phyloP scores from a whole-genome alignment of 108 stramenopile genomes.

The Cyclotella cryptica region DNA sequence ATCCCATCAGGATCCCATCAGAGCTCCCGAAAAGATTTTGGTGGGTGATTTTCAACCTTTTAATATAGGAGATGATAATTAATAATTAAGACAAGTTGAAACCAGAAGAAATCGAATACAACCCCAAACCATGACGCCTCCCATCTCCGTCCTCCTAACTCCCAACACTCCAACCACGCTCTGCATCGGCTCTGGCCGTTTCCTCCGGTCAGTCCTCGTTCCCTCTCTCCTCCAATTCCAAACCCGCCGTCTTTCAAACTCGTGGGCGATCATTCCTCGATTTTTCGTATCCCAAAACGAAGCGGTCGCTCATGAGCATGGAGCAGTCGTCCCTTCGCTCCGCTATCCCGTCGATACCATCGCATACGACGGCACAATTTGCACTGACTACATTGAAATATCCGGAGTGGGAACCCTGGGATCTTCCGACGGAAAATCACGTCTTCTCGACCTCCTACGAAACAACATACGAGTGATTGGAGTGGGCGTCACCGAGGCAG shows the following conservation, averaged over 20 bases:
- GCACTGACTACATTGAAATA: constrained; percentile 55
- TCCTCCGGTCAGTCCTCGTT: constrained; percentile 86
- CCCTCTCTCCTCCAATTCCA: constrained; percentile 56
- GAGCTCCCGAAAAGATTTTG: too few species aligned
- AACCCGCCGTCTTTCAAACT: constrained; percentile 76
- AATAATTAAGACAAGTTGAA: too few species aligned
- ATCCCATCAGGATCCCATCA: too few species aligned
- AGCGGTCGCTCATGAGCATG: background rate
- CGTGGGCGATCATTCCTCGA: constrained; percentile 77
- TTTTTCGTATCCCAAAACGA: constrained; percentile 40
- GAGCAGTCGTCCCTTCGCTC: constrained; percentile 6
- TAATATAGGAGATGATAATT: too few species aligned
- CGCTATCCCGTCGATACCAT: constrained; percentile 80
- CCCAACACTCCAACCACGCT: constrained; percentile 22
- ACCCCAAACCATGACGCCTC: constrained; percentile 2
- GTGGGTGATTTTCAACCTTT: too few species aligned
- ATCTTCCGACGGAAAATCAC: constrained; percentile 53
- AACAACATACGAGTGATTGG: constrained; percentile 65
- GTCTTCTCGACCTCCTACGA: constrained; percentile 48
- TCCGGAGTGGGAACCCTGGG: constrained; percentile 78
- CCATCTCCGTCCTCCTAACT: background rate
- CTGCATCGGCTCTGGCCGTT: constrained; percentile 88
- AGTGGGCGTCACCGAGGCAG: constrained; percentile 91
- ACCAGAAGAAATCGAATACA: too few species aligned
- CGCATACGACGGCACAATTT: constrained; percentile 53